These are phyloP conservation scores for Salix dunnii DNA, from an alignment of 345 rosid genomes.

Conservation along the genomic window DNA sequence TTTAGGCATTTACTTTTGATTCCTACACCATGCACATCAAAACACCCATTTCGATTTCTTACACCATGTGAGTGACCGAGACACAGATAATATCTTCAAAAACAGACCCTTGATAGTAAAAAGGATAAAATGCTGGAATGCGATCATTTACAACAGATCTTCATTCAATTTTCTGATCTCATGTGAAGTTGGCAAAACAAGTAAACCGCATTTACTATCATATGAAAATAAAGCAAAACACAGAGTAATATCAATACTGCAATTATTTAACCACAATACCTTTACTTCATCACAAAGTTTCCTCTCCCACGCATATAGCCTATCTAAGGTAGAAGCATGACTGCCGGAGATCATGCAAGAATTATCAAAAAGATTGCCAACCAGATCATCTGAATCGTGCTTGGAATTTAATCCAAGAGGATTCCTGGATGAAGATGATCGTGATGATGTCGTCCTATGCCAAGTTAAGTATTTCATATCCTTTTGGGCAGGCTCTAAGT, in stretches of 20 bases:
- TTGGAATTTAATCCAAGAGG: conserved; percentile 52
- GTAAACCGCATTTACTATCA: neutral
- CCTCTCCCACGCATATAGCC: conserved; percentile 95
- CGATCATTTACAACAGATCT: neutral
- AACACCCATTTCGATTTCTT: neutral
- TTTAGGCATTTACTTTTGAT: neutral
- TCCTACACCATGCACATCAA: neutral
- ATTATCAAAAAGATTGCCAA: conserved; percentile 56
- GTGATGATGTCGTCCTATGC: conserved; percentile 87
- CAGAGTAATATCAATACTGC: neutral
- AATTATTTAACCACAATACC: conserved; percentile 37
- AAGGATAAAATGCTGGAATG: neutral
- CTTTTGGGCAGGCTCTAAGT: conserved; percentile 66
- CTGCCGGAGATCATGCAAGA: conserved; percentile 87
- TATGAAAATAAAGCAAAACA: neutral
- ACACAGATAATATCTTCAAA: neutral
- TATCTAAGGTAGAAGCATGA: conserved; percentile 91
- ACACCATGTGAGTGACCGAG: neutral
- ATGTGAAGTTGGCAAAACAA: neutral
- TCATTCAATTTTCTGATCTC: neutral
- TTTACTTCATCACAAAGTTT: conserved; percentile 97
- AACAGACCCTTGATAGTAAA: neutral
- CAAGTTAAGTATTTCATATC: conserved; percentile 70
- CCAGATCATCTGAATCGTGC: conserved; percentile 62
- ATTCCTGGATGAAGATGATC: conserved; percentile 73